These are phyloP conservation scores for Cyberlindnera maritima DNA, from an alignment of 805 yeast species.

Conservation along the genomic window DNA sequence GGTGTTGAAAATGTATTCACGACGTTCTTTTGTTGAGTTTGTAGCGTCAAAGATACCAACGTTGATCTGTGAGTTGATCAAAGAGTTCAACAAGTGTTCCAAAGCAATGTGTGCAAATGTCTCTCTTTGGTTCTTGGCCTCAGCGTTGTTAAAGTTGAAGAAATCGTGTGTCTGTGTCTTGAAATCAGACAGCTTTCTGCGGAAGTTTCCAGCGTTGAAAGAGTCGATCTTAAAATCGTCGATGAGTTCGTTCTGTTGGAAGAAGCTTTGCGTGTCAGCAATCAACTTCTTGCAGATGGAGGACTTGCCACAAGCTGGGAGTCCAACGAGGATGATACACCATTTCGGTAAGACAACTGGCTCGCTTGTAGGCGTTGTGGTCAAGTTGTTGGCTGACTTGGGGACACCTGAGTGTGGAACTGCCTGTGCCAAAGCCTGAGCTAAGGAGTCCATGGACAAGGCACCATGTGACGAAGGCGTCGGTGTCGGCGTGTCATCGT, in stretches of 20 bases:
- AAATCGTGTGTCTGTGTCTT: constrained; percentile 38
- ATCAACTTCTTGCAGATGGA: constrained; percentile 65
- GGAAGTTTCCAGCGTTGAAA: constrained; percentile 72
- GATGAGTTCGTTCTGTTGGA: constrained; percentile 10
- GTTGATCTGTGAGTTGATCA: constrained; percentile 41
- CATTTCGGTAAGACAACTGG: constrained; percentile 39
- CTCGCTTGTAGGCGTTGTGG: constrained; percentile 29
- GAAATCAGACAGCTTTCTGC: constrained; percentile 44
- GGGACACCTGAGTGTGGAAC: constrained; percentile 19
- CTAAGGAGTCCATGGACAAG: constrained; percentile 16
- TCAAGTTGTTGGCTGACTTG: constrained; percentile 20
- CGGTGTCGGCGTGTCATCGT: constrained; percentile 4
- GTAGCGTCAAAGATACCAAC: constrained; percentile 63
- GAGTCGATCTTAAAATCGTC: constrained; percentile 37
- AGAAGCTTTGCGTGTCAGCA: constrained; percentile 44
- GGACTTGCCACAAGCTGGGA: constrained; percentile 78
- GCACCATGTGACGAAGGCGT: not conserved
- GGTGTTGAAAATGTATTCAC: constrained; percentile 25
- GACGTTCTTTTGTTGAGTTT: constrained; percentile 47
- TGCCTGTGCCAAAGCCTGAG: constrained; percentile 13
- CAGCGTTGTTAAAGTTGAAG: constrained; percentile 42
- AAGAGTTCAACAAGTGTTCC: constrained; percentile 41
- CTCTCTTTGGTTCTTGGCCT: constrained; percentile 44
- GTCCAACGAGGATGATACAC: constrained; percentile 69
- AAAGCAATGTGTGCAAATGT: constrained; percentile 51